Evolutionary conservation across 345 rosid species (phyloP).

Genomic region (Cardiospermum halicacabum): DNA sequence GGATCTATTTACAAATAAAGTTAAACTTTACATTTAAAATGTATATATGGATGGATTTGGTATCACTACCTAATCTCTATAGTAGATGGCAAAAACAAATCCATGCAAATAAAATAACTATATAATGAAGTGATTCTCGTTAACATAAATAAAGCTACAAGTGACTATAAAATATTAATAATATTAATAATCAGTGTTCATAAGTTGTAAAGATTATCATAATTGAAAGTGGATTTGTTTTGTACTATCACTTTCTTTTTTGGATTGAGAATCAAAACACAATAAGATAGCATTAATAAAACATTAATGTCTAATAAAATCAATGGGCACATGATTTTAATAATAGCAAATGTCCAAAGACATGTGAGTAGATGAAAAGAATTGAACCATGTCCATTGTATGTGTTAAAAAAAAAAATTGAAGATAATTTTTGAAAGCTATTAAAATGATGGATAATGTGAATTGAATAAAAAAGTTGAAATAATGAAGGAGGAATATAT

Average conservation of each 20-base stretch:
- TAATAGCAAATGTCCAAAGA: no score
- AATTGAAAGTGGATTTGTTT: not conserved
- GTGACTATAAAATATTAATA: not conserved
- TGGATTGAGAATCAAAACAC: not conserved
- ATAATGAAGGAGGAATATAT: not conserved
- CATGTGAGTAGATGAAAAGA: no score
- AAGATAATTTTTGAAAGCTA: no score
- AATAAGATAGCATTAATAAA: not conserved
- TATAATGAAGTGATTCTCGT: no score
- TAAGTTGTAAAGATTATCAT: not conserved
- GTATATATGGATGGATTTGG: no score
- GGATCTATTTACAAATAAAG: not conserved
- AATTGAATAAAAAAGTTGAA: not conserved
- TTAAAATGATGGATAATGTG: not conserved
- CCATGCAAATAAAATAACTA: no score
- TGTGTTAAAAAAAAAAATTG: no score
- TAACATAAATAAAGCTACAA: no score
- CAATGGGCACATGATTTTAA: not conserved
- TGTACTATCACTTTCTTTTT: not conserved
- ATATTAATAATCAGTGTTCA: not conserved
- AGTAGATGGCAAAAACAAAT: no score
- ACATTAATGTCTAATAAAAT: slow-evolving; percentile 9
- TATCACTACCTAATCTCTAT: no score
- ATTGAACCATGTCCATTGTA: no score
- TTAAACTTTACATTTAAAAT: not conserved